Conservation (phyloP, 2,329 filamentous ascomycete species). For the Rutstroemia sydowiana region DNA sequence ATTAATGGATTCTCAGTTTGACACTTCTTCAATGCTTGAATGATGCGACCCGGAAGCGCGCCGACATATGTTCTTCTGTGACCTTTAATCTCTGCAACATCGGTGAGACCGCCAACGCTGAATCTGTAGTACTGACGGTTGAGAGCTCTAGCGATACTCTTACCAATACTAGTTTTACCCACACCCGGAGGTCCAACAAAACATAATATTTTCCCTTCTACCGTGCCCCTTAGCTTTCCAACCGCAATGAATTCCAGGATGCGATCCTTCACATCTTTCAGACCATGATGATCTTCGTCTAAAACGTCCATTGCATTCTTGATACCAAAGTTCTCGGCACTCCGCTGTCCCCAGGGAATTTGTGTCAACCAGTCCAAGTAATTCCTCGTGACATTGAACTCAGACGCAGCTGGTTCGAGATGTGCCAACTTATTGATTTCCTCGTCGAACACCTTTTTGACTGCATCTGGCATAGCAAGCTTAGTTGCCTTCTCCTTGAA, state of each 20-base stretch:
- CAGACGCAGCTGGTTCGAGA: slow-evolving; percentile 88
- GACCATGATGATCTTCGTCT: slow-evolving; percentile 91
- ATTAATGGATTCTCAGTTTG: slow-evolving; percentile 97
- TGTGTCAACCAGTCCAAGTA: slow-evolving; percentile 98
- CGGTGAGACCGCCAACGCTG: slow-evolving; percentile 91
- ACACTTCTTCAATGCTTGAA: slow-evolving; percentile 97
- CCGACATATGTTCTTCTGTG: slow-evolving; percentile 95
- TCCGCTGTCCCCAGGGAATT: slow-evolving; percentile 93
- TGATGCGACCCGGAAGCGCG: slow-evolving; percentile 89
- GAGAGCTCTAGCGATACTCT: slow-evolving; percentile 89
- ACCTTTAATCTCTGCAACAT: slow-evolving; percentile 98
- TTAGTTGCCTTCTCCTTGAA: slow-evolving; percentile 94
- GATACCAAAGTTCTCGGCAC: slow-evolving; percentile 94
- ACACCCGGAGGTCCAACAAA: slow-evolving; percentile 96
- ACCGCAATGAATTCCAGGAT: slow-evolving; percentile 98
- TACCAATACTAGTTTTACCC: slow-evolving; percentile 97
- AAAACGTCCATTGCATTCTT: slow-evolving; percentile 82
- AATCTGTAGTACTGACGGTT: slow-evolving; percentile 98
- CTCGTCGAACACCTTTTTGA: slow-evolving; percentile 96
- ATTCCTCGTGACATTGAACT: slow-evolving; percentile 97
- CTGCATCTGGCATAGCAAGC: slow-evolving; percentile 91
- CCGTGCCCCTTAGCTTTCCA: slow-evolving; percentile 90
- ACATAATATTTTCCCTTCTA: slow-evolving; percentile 97
- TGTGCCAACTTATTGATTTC: slow-evolving; percentile 96
- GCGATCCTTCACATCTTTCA: slow-evolving; percentile 97